Conservation (phyloP, 2,329 filamentous ascomycete genomes). For the Trichoderma sp. region DNA sequence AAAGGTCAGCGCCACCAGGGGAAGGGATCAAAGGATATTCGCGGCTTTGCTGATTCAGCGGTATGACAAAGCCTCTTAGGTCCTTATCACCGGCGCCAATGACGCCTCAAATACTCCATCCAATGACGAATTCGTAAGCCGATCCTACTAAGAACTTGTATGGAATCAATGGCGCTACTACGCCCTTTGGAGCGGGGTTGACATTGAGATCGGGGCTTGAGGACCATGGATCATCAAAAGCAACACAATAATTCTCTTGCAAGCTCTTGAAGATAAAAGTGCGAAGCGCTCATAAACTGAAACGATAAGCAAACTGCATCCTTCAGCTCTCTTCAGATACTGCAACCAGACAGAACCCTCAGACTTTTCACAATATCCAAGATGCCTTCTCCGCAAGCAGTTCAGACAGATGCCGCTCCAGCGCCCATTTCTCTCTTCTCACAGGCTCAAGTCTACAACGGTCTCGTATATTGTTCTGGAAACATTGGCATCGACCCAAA, state of each 20-base stretch:
- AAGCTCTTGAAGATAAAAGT: background rate
- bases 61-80: background rate
- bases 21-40: background rate
- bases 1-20: background rate
- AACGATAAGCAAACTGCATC: background rate
- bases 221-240: background rate
- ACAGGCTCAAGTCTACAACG: constrained; percentile 59
- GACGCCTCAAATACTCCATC: background rate
- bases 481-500: constrained; percentile 55
- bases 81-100: background rate
- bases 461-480: constrained; percentile 68
- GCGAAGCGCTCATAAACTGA: background rate
- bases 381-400: constrained; percentile 1
- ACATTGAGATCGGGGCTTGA: background rate
- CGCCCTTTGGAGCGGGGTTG: constrained; percentile 1
- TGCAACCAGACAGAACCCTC: background rate
- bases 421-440: constrained; percentile 54
- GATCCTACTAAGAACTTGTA: background rate
- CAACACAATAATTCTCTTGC: background rate
- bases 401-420: constrained; percentile 20
- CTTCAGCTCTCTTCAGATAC: background rate
- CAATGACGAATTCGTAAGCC: background rate
- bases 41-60: constrained; percentile 17
- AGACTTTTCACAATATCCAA: background rate
- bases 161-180: constrained; percentile 3